These are phyloP conservation scores for Cyamopsis tetragonoloba DNA, from an alignment of 306 rosid species.

Conservation along the genomic window DNA sequence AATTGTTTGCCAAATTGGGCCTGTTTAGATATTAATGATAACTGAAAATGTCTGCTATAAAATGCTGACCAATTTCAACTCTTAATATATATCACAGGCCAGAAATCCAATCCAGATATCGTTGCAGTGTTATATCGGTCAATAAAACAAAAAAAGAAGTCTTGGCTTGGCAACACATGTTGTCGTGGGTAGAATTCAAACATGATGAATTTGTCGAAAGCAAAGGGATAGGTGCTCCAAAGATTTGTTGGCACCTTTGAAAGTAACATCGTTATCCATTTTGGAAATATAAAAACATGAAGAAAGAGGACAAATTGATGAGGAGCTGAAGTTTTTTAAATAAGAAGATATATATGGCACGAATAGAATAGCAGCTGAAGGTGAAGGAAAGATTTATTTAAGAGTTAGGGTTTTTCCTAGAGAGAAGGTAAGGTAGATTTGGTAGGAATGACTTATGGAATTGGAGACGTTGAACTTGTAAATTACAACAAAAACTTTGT, in stretches of 20 bases:
- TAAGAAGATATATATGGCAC: not conserved
- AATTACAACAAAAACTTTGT: not conserved
- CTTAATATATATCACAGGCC: no score
- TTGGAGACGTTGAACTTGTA: conserved; percentile 15
- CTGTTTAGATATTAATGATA: no score
- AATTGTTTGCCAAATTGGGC: no score
- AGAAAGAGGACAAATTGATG: not conserved
- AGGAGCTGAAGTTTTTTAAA: not conserved
- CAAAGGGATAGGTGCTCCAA: not conserved
- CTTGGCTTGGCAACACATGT: no score
- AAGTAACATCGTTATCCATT: not conserved
- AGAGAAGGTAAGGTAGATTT: conserved; percentile 1
- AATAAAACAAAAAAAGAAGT: no score
- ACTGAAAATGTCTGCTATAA: no score
- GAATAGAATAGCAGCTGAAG: no score
- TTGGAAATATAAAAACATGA: not conserved
- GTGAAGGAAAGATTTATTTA: not conserved
- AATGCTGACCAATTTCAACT: no score
- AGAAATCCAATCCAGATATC: no score
- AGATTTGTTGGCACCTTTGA: not conserved
- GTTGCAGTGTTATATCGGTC: no score
- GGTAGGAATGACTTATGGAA: not conserved
- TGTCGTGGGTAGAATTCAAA: not conserved
- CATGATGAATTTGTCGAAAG: not conserved
- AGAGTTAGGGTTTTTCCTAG: not conserved